A percentile compares a stretch with the other conserved stretches of the same genome.
phyloP scores from a whole-genome alignment of 2,329 filamentous ascomycete genomes.

The Exophiala aquamarina region DNA sequence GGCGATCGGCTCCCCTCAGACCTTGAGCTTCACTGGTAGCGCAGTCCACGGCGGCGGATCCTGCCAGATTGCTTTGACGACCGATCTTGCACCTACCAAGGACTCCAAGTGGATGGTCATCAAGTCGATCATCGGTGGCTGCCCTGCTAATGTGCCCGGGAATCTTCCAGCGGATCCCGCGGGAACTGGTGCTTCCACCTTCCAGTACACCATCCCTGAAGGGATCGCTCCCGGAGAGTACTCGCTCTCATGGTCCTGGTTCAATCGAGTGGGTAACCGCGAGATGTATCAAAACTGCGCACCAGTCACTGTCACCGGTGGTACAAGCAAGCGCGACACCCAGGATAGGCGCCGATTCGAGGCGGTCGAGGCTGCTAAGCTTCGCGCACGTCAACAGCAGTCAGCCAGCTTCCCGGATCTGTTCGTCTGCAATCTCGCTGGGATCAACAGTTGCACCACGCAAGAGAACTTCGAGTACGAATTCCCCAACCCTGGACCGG shows the following conservation, averaged over 20 bases:
- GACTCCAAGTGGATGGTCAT: slow-evolving; percentile 82
- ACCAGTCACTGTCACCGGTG: slow-evolving; percentile 65
- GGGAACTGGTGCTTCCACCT: slow-evolving; percentile 53
- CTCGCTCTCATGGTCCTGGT: slow-evolving; percentile 89
- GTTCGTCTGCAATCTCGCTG: slow-evolving; percentile 70
- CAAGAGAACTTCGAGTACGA: slow-evolving; percentile 50
- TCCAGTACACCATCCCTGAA: slow-evolving; percentile 69
- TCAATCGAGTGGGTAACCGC: slow-evolving; percentile 87
- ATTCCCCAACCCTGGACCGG: slow-evolving; percentile 68
- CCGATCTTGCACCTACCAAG: slow-evolving; percentile 67
- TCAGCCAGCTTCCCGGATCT: slow-evolving; percentile 75
- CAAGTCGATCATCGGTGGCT: slow-evolving; percentile 82
- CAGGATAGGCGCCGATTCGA: slow-evolving; percentile 37
- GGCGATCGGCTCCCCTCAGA: slow-evolving; percentile 61
- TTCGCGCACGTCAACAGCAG: no score
- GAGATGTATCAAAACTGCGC: slow-evolving; percentile 99
- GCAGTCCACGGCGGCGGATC: slow-evolving; percentile 89
- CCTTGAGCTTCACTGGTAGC: slow-evolving; percentile 65
- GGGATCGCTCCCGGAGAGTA: slow-evolving; percentile 74
- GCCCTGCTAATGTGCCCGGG: slow-evolving; percentile 63
- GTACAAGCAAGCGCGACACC: slow-evolving; percentile 46
- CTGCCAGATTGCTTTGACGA: slow-evolving; percentile 85
- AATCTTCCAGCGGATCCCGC: slow-evolving; percentile 57
- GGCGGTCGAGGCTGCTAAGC: slow-evolving; percentile 27
- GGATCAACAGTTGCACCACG: slow-evolving; percentile 56